phyloP scores from a whole-genome alignment of 306 rosid species.

The Rosa chinensis region DNA sequence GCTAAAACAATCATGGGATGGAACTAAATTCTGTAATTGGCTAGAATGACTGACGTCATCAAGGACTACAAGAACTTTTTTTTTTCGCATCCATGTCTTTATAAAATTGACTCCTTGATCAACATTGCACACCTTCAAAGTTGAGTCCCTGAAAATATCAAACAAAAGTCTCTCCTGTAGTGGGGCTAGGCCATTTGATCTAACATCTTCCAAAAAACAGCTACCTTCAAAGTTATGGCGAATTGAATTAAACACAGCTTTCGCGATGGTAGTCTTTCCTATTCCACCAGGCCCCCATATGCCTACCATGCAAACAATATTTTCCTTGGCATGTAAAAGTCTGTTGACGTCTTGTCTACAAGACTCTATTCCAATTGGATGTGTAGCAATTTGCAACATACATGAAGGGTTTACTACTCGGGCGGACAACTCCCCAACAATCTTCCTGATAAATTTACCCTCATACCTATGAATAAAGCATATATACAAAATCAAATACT shows the following conservation, averaged over 20 bases:
- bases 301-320: not conserved
- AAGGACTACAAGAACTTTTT: not conserved
- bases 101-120: not conserved
- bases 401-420: not conserved
- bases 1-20: not conserved
- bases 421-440: not conserved
- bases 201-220: not conserved
- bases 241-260: not conserved
- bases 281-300: conserved; percentile 12
- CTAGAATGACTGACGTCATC: not conserved
- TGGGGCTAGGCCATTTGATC: not conserved
- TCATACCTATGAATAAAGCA: not conserved
- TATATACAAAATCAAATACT: not conserved
- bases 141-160: no score
- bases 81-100: not conserved
- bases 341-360: not conserved
- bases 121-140: not conserved
- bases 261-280: conserved; percentile 1
- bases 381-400: not conserved
- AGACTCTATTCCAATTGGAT: not conserved
- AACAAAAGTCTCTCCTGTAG: not conserved
- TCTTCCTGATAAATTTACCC: not conserved
- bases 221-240: not conserved
- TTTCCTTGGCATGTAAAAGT: not conserved
- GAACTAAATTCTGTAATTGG: not conserved